Evolutionary conservation across 495 filamentous ascomycete species (phyloP), one percentile per base, ranked within the genome.

Genomic region (Penicillium subrubescens): DNA sequence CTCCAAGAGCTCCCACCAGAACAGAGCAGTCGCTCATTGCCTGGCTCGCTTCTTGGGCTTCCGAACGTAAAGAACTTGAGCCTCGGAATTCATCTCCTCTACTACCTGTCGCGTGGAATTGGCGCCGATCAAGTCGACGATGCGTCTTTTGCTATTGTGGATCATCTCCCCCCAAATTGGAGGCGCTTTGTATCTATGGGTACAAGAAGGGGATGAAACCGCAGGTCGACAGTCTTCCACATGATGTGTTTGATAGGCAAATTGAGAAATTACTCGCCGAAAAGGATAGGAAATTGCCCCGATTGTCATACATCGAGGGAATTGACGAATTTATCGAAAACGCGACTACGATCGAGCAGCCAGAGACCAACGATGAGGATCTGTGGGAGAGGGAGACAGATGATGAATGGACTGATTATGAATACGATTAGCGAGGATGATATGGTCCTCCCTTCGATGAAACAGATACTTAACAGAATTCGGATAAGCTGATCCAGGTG

Each of bases 381-480:
- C 46, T 50, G 25, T 50, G 46, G 46, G 46, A 29, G 23, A 50
- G 46, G 5, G 46, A 50, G 46, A 50, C 46, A 29, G 46, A 50
- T 15, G 46, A 50, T 50, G 46, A 50, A 50, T 50, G 46, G 46
- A 50, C 21, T 50, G 46, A 50, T 50, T 5, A 50, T 50, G 46
- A 50, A 27, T 50, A 50, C 6, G 46, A 50, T 25, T 50, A 50
- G 46, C 1, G 14, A 50, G 46, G 12, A 29, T 50, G 46, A 44
- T 6, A 21, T 43, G 39, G 10, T 39, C 10, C 1, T 43, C 14
- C 15, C 39, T 43, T 43, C n/a, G n/a, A n/a, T n/a, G n/a, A n/a
- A n/a, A n/a, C n/a, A n/a, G n/a, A n/a, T n/a, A n/a, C n/a, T n/a
- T n/a, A n/a, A n/a, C n/a, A n/a, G n/a, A n/a, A n/a, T n/a, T n/a